phyloP scores from a whole-genome alignment of 2,329 filamentous ascomycete species.

The Echinosphaeria canescens region DNA sequence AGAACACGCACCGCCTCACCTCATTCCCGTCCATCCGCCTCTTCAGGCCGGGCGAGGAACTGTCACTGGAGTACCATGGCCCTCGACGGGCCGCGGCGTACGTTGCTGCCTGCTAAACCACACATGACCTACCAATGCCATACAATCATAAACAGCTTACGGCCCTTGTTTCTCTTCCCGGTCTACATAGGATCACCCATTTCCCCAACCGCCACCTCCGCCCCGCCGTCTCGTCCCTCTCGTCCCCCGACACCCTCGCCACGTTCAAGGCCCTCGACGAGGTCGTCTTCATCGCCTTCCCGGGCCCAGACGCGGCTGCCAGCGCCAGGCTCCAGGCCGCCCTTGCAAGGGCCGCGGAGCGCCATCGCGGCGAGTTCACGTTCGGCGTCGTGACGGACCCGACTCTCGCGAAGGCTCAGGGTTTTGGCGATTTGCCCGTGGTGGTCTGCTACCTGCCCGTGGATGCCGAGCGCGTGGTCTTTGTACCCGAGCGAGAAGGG shows the following conservation, averaged over 20 bases:
- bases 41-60: conserved; percentile 3
- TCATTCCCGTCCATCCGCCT: conserved; percentile 6
- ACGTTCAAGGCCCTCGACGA: conserved; percentile 11
- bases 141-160: not conserved
- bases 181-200: conserved; percentile 6
- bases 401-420: conserved; percentile 3
- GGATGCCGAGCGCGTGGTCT: conserved; percentile 9
- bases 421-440: conserved; percentile 3
- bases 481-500: conserved; percentile 4
- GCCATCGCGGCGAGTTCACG: conserved; percentile 12
- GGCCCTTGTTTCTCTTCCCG: not conserved
- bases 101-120: conserved; percentile 1
- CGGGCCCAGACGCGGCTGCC: conserved; percentile 4
- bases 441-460: conserved; percentile 11
- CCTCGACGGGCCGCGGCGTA: conserved; percentile 5
- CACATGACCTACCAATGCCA: too few relatives aligned
- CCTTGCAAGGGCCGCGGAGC: too few relatives aligned
- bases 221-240: conserved; percentile 8
- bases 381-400: conserved; percentile 10
- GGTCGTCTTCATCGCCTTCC: conserved; percentile 11
- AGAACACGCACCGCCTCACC: conserved; percentile 2
- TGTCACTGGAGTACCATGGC: conserved; percentile 7
- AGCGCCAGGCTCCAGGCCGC: conserved; percentile 9
- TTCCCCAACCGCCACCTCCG: conserved; percentile 8
- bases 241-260: conserved; percentile 4